Conservation (phyloP, 148 eudicot species). For the Salicornia ramosissima region DNA sequence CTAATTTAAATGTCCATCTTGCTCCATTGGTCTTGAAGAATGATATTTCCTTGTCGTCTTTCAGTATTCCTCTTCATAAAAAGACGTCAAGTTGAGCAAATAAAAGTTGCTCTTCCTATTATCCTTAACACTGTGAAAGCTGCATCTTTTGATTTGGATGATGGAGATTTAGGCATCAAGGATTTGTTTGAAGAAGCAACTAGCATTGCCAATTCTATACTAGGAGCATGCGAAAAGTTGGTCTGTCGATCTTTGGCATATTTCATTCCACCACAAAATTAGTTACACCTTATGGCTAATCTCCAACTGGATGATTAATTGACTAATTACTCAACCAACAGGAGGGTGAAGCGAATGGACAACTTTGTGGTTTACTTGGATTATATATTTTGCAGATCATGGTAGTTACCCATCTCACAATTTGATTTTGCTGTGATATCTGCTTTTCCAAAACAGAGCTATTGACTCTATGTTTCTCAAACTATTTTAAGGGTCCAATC, state of each 20-base stretch:
- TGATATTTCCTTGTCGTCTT: constrained; percentile 15
- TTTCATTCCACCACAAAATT: constrained; percentile 8
- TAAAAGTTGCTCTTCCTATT: constrained; percentile 65
- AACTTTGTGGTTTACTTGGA: constrained; percentile 60
- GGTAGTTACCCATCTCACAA: constrained; percentile 35
- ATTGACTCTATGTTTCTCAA: neutral
- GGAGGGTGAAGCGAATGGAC: constrained; percentile 54
- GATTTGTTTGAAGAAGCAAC: constrained; percentile 52
- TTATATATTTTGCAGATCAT: constrained; percentile 68
- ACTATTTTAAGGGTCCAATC: neutral
- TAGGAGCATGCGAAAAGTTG: constrained; percentile 55
- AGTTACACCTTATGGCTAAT: constrained; percentile 5
- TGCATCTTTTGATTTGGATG: constrained; percentile 42
- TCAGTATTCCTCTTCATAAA: constrained; percentile 52
- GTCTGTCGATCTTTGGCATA: constrained; percentile 39
- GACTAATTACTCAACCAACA: constrained; percentile 26
- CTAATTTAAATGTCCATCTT: constrained; percentile 4
- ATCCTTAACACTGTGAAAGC: constrained; percentile 54
- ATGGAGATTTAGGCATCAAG: constrained; percentile 41
- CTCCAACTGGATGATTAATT: constrained; percentile 14
- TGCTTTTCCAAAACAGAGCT: neutral
- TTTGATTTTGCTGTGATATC: constrained; percentile 8
- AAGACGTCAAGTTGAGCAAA: constrained; percentile 76
- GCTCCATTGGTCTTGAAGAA: neutral
- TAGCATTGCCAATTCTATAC: constrained; percentile 54